phyloP scores from a whole-genome alignment of 257 asterid species.

The Jacaranda copaia region DNA sequence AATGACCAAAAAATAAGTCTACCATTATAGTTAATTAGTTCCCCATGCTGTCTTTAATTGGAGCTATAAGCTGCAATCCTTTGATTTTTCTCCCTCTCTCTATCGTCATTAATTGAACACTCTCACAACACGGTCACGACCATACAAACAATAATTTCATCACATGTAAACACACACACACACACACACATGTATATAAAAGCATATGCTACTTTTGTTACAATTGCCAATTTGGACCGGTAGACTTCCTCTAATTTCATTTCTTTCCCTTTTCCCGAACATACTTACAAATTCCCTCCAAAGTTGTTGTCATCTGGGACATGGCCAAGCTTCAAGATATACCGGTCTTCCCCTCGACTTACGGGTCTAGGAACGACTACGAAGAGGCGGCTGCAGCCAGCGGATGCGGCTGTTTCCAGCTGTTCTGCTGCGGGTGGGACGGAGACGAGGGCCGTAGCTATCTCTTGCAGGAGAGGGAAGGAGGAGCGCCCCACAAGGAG shows the following conservation, averaged over 20 bases:
- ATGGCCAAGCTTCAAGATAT: constrained; percentile 28
- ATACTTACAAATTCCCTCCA: background rate
- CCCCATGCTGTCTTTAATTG: background rate
- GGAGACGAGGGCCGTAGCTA: constrained; percentile 28
- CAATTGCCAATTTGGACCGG: background rate
- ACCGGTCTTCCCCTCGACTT: background rate
- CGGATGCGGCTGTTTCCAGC: constrained; percentile 46
- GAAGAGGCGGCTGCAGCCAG: constrained; percentile 2
- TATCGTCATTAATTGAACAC: background rate
- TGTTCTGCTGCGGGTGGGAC: constrained; percentile 38
- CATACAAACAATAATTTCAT: background rate
- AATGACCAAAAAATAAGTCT: background rate
- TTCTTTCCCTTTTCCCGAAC: too few species aligned
- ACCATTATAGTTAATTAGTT: background rate
- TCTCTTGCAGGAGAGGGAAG: constrained; percentile 35
- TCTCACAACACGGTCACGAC: constrained; percentile 7
- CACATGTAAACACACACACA: background rate
- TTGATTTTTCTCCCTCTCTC: constrained; percentile 6
- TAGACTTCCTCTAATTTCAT: background rate
- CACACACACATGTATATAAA: background rate
- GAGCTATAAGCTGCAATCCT: background rate
- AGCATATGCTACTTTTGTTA: background rate
- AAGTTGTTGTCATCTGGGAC: background rate
- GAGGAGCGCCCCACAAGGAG: constrained; percentile 22
- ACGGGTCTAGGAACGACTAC: background rate